These are phyloP conservation scores for Clausena lansium DNA, from an alignment of 345 rosid genomes.

Conservation along the genomic window DNA sequence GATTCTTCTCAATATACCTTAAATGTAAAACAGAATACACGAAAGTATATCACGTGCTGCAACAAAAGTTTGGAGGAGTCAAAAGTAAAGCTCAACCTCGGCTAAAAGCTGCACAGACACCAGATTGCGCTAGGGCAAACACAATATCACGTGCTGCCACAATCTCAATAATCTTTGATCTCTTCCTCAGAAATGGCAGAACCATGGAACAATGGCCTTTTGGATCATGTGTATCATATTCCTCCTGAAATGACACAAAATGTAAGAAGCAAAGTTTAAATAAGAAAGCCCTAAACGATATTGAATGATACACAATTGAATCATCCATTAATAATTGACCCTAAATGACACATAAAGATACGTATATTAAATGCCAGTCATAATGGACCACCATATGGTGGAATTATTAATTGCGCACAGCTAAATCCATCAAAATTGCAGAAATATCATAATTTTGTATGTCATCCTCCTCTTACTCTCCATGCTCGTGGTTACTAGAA, in stretches of 20 bases:
- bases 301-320: not conserved
- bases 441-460: not conserved
- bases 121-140: constrained; percentile 61
- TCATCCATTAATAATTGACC: not conserved
- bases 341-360: not conserved
- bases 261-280: not conserved
- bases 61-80: not conserved
- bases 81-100: constrained; percentile 35
- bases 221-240: constrained; percentile 50
- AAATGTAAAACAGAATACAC: not conserved
- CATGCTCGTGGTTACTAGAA: not conserved
- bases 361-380: not conserved
- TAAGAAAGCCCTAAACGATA: not conserved
- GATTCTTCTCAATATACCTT: not conserved
- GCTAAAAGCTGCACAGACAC: constrained; percentile 61
- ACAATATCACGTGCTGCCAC: constrained; percentile 58
- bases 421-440: not conserved
- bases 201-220: constrained; percentile 44
- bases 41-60: not conserved
- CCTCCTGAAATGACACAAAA: constrained; percentile 29
- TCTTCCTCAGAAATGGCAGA: constrained; percentile 42
- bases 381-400: not conserved
- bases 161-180: constrained; percentile 50
- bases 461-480: not conserved
- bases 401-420: not conserved